Evolutionary conservation across 2,329 filamentous ascomycete species (phyloP), one percentile per base, ranked within the genome.

Genomic region (Penicillium sp.): DNA sequence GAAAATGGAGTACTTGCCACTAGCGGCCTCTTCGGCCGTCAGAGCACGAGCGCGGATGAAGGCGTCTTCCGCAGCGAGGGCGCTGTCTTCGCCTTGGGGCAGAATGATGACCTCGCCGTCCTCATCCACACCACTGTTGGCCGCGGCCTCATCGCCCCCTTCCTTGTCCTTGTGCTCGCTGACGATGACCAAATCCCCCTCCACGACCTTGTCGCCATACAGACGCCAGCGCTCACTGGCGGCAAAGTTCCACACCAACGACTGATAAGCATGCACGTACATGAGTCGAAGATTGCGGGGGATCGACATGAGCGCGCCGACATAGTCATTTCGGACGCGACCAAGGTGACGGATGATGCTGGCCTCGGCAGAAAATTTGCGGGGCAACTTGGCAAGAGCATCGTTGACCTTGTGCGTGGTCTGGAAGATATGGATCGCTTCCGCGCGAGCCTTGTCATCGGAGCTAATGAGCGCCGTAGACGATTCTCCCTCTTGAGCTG

Each of bases 211-310:
- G 50, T 76, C 69, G 43, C 90, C 90, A 64, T 86, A 85, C 3
- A 81, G 73, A 37, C 83, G 80, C 85, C 89, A 95, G 40, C 93
- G 85, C 58, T 85, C 82, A 55, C 87, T 89, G 1, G 83, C 88
- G 9, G 83, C 87, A 56, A 83, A 81, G 71, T 98, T 98, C 91
- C 91, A 98, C 7, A 98, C 84, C 34, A 90, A 80, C 5, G 88
- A 95, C 68, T 98, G 93, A 70, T 96, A 97, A 4, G 93, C 91
- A 67, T 98, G 93, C 12, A 95, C 84, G 65, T 97, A 98, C 86
- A 98, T 96, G 49, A 89, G 81, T 38, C 90, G 82, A 59, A 97
- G 76, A 42, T 87, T 88, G 13, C 90, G 80, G 25, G 86, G 86
- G 53, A 98, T 90, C 46, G 80, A 78, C 63, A 85, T 80, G 44